Conservation (phyloP, 129 eudicot genomes). For the Apium graveolens region DNA sequence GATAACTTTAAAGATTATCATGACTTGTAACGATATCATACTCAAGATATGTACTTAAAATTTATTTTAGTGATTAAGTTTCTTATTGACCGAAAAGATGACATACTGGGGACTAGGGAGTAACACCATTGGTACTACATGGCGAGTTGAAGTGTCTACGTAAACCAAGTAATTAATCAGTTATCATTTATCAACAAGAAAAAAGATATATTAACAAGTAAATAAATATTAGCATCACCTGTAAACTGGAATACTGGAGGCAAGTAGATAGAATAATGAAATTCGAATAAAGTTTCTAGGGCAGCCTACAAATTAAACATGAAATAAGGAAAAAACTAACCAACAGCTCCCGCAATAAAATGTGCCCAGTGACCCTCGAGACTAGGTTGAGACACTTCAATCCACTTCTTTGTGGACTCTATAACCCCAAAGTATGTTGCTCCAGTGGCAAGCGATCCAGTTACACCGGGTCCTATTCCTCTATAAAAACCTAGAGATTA, state of each 20-base stretch:
- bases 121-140: background rate
- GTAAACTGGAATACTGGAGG: background rate
- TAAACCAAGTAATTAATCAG: background rate
- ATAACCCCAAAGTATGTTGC: constrained; percentile 96
- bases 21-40: background rate
- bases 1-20: background rate
- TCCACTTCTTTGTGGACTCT: constrained; percentile 96
- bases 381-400: constrained; percentile 74
- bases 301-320: background rate
- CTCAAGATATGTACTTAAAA: background rate
- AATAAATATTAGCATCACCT: background rate
- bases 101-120: background rate
- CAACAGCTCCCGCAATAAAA: constrained; percentile 92
- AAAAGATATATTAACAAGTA: too few relatives aligned
- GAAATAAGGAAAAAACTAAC: constrained; percentile 25
- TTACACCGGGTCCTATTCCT: constrained; percentile 75
- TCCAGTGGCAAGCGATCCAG: constrained; percentile 94
- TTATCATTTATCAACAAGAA: background rate
- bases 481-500: constrained; percentile 63
- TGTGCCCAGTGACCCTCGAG: constrained; percentile 91
- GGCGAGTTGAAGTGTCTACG: background rate
- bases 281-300: background rate
- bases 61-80: background rate
- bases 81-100: background rate
- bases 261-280: background rate